Conservation (phyloP, 306 rosid genomes). For the Quercus wislizeni region DNA sequence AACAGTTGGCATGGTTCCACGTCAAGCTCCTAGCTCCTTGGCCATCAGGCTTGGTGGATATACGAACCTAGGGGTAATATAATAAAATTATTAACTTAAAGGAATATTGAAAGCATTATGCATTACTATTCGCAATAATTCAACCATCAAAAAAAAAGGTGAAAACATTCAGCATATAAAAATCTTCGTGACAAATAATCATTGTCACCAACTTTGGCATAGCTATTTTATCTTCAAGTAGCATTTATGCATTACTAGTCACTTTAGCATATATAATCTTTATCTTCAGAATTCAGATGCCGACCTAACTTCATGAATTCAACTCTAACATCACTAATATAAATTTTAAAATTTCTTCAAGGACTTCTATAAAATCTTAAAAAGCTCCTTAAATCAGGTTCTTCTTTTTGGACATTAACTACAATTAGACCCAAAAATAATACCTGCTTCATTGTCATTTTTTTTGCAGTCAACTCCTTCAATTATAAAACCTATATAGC, state of each 20-base stretch:
- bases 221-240: no score
- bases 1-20: constrained; percentile 95
- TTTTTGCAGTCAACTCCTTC: background rate
- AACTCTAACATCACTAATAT: background rate
- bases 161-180: background rate
- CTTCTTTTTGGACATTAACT: background rate
- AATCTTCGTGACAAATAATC: background rate
- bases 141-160: background rate
- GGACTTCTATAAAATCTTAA: background rate
- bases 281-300: background rate
- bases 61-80: constrained; percentile 58
- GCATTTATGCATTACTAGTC: no score
- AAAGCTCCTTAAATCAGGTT: background rate
- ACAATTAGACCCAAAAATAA: background rate
- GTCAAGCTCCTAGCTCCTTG: constrained; percentile 73
- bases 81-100: constrained; percentile 21
- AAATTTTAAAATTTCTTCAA: background rate
- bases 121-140: background rate
- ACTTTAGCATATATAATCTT: background rate
- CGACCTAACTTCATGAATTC: background rate
- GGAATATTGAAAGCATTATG: constrained; percentile 15
- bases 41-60: constrained; percentile 75
- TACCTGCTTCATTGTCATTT: background rate
- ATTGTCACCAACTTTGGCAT: background rate
- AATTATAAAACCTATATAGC: background rate